Percentiles rank a stretch among this genome's conserved stretches.
Conservation (phyloP, 805 yeast genomes). For the Ogataea pini region DNA sequence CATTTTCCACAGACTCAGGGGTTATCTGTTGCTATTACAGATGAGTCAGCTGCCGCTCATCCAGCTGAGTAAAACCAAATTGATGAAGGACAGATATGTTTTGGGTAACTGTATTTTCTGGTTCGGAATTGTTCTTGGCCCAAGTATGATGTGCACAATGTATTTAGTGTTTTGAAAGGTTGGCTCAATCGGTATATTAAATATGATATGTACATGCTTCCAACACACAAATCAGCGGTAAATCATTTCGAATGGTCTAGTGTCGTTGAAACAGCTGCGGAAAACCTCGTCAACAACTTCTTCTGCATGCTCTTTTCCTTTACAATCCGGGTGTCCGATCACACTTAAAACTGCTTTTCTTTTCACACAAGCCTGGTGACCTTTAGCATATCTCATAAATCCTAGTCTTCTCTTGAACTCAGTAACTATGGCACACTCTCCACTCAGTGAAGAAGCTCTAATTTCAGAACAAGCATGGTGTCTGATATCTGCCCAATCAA, state of each 20-base stretch:
- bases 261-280: slow-evolving; percentile 90
- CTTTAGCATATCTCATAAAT: slow-evolving; percentile 46
- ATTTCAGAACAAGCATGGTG: slow-evolving; percentile 98
- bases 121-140: slow-evolving; percentile 89
- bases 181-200: no score
- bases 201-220: no score
- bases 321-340: slow-evolving; percentile 81
- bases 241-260: slow-evolving; percentile 93
- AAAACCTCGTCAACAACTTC: slow-evolving; percentile 84
- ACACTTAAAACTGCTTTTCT: slow-evolving; percentile 89
- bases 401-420: slow-evolving; percentile 55
- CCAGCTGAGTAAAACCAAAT: slow-evolving; percentile 57
- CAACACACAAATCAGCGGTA: no score
- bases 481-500: slow-evolving; percentile 78
- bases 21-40: slow-evolving; percentile 77
- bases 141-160: slow-evolving; percentile 81
- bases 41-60: slow-evolving; percentile 87
- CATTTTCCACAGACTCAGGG: slow-evolving; percentile 75
- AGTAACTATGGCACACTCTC: slow-evolving; percentile 90
- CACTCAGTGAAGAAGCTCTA: slow-evolving; percentile 88
- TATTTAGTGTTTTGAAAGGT: slow-evolving; percentile 66
- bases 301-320: slow-evolving; percentile 69
- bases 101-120: slow-evolving; percentile 85
- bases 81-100: slow-evolving; percentile 53
- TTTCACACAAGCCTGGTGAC: slow-evolving; percentile 88